phyloP scores from a whole-genome alignment of 1,284 basidiomycete genomes.

The Peniophora sp. region DNA sequence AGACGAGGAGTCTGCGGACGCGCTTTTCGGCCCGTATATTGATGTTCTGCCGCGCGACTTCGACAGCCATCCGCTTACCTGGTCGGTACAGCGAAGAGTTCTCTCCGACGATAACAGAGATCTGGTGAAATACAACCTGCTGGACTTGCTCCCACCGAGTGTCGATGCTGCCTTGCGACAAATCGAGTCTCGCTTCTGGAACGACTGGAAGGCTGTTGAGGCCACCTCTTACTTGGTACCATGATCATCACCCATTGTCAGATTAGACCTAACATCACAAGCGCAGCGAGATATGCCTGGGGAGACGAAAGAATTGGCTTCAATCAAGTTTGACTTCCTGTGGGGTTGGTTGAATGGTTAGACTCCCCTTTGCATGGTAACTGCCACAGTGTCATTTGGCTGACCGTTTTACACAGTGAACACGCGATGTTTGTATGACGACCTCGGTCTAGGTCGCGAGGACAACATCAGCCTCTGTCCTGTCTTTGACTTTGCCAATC shows the following conservation, averaged over 20 bases:
- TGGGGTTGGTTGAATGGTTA: constrained; percentile 87
- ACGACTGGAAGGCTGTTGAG: constrained; percentile 52
- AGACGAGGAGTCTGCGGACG: constrained; percentile 37
- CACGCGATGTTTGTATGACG: constrained; percentile 77
- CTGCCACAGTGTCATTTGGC: constrained; percentile 6
- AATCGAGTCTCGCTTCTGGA: constrained; percentile 43
- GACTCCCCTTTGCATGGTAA: constrained; percentile 8
- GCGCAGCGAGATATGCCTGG: too few species aligned
- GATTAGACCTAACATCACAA: too few species aligned
- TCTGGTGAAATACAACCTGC: constrained; percentile 20
- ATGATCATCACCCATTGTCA: neutral
- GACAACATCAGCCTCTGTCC: constrained; percentile 82
- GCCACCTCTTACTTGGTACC: constrained; percentile 1
- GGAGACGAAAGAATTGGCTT: neutral
- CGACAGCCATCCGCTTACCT: constrained; percentile 66
- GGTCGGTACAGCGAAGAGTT: constrained; percentile 38
- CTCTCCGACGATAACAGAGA: neutral
- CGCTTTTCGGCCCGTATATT: constrained; percentile 70
- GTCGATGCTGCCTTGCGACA: constrained; percentile 37
- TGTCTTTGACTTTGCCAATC: constrained; percentile 82
- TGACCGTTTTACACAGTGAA: constrained; percentile 52
- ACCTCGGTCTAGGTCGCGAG: constrained; percentile 50
- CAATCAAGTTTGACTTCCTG: constrained; percentile 36
- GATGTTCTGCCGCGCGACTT: constrained; percentile 65
- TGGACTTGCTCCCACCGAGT: constrained; percentile 43